Conservation (phyloP, 2,329 filamentous ascomycete genomes). For the Fulvia fulva region DNA sequence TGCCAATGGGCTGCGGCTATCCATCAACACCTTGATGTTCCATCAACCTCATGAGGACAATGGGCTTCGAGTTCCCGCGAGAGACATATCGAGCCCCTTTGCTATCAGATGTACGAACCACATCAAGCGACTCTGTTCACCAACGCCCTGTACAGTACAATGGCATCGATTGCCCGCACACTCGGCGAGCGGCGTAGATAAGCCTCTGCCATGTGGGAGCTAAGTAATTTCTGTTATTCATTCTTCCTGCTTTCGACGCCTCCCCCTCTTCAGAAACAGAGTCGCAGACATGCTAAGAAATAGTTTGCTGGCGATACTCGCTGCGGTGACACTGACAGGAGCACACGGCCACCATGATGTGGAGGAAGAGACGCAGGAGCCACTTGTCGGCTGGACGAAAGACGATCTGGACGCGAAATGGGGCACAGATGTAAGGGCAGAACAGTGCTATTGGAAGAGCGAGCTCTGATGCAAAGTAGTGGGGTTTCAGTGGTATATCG, state of each 20-base stretch:
- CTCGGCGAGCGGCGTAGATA: slow-evolving; percentile 11
- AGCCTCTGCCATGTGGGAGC: slow-evolving; percentile 7
- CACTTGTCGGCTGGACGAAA: slow-evolving; percentile 26
- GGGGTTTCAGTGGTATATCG: slow-evolving; percentile 34
- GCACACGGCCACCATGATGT: slow-evolving; percentile 17
- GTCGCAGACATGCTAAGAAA: neutral
- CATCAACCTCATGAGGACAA: neutral
- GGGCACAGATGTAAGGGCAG: slow-evolving; percentile 22
- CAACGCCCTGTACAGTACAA: neutral
- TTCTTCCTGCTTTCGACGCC: neutral
- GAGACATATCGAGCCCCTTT: neutral
- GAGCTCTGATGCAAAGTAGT: slow-evolving; percentile 17
- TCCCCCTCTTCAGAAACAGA: neutral
- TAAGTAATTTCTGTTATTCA: slow-evolving; percentile 13
- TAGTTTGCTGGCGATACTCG: neutral
- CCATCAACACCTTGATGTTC: neutral
- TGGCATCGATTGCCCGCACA: neutral
- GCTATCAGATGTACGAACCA: neutral
- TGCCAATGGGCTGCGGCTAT: neutral
- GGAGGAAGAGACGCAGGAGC: slow-evolving; percentile 16
- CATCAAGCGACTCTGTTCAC: neutral
- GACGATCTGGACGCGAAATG: slow-evolving; percentile 30
- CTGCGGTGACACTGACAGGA: neutral
- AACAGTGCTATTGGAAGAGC: neutral
- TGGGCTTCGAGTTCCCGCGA: neutral